These are phyloP conservation scores for Heteromeles arbutifolia DNA, from an alignment of 306 rosid species.

Conservation along the genomic window DNA sequence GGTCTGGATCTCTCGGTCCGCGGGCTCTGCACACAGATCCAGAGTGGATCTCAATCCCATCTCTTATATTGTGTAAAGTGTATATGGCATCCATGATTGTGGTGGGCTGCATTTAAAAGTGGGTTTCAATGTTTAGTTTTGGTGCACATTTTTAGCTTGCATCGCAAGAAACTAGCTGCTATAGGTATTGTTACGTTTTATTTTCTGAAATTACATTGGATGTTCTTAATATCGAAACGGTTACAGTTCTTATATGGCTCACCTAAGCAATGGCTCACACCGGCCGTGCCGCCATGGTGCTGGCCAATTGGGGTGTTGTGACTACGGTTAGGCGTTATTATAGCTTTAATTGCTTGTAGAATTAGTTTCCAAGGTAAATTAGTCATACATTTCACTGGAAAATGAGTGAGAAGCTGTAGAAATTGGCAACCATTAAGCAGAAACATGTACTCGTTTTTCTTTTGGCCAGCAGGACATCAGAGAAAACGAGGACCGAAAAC, in stretches of 20 bases:
- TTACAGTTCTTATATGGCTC: background rate
- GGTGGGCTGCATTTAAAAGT: constrained; percentile 22
- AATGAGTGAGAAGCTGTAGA: background rate
- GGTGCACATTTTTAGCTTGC: background rate
- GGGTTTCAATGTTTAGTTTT: background rate
- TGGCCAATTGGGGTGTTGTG: background rate
- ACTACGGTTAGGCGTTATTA: no score
- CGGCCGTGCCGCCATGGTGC: background rate
- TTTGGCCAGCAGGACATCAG: background rate
- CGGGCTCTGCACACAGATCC: no score
- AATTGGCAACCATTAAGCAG: background rate
- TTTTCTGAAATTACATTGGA: background rate
- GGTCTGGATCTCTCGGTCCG: no score
- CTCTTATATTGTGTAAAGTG: background rate
- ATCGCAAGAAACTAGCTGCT: background rate
- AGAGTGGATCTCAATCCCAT: background rate
- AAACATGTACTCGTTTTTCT: background rate
- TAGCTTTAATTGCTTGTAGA: background rate
- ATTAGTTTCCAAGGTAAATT: background rate
- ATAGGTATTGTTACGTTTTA: background rate
- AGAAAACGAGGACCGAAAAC: background rate
- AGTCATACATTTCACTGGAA: background rate
- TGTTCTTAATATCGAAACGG: background rate
- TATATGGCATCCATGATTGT: background rate
- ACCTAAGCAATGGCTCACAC: background rate